phyloP scores from a whole-genome alignment of 2,329 filamentous ascomycete genomes.

The Aspergillus floridensis region DNA sequence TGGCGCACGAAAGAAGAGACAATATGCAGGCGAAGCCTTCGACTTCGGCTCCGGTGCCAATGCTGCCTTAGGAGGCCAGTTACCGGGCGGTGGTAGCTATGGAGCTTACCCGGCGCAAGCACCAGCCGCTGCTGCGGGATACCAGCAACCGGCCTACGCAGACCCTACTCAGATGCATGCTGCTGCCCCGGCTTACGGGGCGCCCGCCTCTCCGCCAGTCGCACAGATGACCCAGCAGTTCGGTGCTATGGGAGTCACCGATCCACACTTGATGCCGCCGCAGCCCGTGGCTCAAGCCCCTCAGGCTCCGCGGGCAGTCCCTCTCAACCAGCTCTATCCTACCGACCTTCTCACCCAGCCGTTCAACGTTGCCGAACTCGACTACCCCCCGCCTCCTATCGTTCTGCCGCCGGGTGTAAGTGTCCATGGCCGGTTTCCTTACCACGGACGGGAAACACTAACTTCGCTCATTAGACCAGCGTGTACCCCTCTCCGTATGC shows the following conservation, averaged over 20 bases:
- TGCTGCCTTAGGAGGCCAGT: conserved; percentile 55
- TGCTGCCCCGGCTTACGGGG: conserved; percentile 64
- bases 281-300: conserved; percentile 32
- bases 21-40: conserved; percentile 91
- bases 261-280: conserved; percentile 52
- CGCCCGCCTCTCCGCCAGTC: conserved; percentile 56
- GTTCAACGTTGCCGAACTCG: conserved; percentile 89
- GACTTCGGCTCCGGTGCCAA: conserved; percentile 89
- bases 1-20: conserved; percentile 72
- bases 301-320: conserved; percentile 49
- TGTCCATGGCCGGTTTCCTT: conserved; percentile 21
- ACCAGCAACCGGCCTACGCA: conserved; percentile 44
- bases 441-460: conserved; percentile 32
- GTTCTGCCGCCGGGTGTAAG: conserved; percentile 88
- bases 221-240: conserved; percentile 79
- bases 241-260: conserved; percentile 70
- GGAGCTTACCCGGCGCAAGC: conserved; percentile 58
- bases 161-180: conserved; percentile 53
- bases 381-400: conserved; percentile 86
- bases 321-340: conserved; percentile 84
- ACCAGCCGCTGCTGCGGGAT: conserved; percentile 46
- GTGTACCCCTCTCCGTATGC: conserved; percentile 87
- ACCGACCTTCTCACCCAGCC: conserved; percentile 89
- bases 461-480: conserved; percentile 63
- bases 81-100: conserved; percentile 58